phyloP scores from a whole-genome alignment of 345 rosid species.

The Linum trigynum region DNA sequence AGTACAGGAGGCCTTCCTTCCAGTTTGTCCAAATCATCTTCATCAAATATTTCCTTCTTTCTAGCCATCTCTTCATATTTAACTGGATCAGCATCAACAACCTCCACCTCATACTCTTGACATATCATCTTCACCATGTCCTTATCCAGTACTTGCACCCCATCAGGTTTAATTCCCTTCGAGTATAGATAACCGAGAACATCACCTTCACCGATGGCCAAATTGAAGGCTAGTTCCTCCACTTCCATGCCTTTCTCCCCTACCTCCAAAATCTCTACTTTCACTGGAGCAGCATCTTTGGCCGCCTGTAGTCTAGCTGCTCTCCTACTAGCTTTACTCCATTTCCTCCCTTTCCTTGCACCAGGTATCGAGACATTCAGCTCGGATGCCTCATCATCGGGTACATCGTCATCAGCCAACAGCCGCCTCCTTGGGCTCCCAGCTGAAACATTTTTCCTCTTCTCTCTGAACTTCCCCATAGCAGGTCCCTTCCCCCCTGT shows the following conservation, averaged over 20 bases:
- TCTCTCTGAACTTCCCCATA: constrained; percentile 59
- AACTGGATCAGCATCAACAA: constrained; percentile 65
- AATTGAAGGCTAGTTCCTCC: constrained; percentile 80
- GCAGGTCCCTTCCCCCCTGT: constrained; percentile 64
- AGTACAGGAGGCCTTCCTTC: constrained; percentile 93
- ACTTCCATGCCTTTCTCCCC: constrained; percentile 79
- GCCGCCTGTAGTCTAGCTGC: constrained; percentile 92
- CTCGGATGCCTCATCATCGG: constrained; percentile 69
- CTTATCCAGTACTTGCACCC: constrained; percentile 83
- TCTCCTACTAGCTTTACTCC: constrained; percentile 95
- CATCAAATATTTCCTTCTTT: constrained; percentile 74
- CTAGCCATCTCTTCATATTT: constrained; percentile 84
- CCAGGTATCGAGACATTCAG: constrained; percentile 54
- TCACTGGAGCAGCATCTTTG: constrained; percentile 89
- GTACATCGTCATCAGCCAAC: constrained; percentile 33
- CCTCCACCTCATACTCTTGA: constrained; percentile 74
- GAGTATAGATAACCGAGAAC: constrained; percentile 77
- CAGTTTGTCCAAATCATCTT: constrained; percentile 80
- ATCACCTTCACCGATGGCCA: constrained; percentile 78
- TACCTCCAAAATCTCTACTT: constrained; percentile 89
- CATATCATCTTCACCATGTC: constrained; percentile 97
- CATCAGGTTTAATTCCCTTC: constrained; percentile 92
- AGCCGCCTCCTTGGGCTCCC: constrained; percentile 55
- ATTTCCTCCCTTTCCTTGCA: constrained; percentile 86
- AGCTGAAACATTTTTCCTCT: constrained; percentile 47